Conservation (phyloP, 1,284 basidiomycete genomes). For the Cutaneotrichosporon sp. region DNA sequence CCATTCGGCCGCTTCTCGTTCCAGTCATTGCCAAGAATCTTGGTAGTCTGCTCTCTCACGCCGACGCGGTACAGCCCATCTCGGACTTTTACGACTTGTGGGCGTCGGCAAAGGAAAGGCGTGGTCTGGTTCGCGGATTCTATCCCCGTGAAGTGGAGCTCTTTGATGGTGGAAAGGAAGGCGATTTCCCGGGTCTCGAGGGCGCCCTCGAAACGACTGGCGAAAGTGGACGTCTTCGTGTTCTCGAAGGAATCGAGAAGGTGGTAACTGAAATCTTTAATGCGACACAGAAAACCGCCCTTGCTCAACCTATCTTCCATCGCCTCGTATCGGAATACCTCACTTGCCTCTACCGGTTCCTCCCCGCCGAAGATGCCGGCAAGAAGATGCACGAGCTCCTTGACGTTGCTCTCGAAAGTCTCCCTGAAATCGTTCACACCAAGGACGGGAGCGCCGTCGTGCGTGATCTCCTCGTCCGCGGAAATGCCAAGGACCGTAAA, state of each 20-base stretch:
- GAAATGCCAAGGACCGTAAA: constrained; percentile 85
- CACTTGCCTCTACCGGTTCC: constrained; percentile 48
- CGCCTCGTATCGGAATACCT: constrained; percentile 59
- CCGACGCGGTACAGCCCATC: constrained; percentile 74
- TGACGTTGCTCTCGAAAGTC: constrained; percentile 65
- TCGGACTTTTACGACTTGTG: constrained; percentile 84
- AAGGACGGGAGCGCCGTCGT: constrained; percentile 83
- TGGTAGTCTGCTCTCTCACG: constrained; percentile 71
- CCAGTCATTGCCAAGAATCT: constrained; percentile 72
- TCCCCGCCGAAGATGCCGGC: constrained; percentile 43
- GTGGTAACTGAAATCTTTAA: constrained; percentile 80
- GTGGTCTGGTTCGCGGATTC: constrained; percentile 75
- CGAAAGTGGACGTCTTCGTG: constrained; percentile 64
- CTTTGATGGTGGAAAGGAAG: constrained; percentile 65
- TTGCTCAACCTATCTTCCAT: constrained; percentile 81
- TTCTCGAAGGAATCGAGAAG: constrained; percentile 68
- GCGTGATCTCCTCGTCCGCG: constrained; percentile 74
- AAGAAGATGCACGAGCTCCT: constrained; percentile 53
- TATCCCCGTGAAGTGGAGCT: constrained; percentile 81
- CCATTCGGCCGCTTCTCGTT: constrained; percentile 65
- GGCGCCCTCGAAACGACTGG: constrained; percentile 67
- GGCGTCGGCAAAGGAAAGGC: constrained; percentile 75
- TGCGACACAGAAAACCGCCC: constrained; percentile 80
- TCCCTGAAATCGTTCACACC: constrained; percentile 88
- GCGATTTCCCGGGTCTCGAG: constrained; percentile 57